Evolutionary conservation across 1,284 basidiomycete species (phyloP), one percentile per base, ranked within the genome.

Genomic region (Fomitopsis pinicola): DNA sequence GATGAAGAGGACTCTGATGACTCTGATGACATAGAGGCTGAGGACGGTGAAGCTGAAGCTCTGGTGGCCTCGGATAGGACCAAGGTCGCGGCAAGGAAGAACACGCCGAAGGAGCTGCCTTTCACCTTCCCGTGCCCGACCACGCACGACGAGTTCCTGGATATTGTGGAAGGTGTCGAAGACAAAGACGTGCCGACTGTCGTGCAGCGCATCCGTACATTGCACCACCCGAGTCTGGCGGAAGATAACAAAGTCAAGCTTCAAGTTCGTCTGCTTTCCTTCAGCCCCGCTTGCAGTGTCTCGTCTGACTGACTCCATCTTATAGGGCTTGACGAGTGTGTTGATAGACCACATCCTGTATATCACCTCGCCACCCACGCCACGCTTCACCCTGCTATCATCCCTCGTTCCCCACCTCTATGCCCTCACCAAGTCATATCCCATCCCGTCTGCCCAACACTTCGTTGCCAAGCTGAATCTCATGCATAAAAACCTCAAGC

Each of bases 271-370:
- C 3, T 17, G 55, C 54, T 53, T 42, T 58, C 46, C 55, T 56
- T 46, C 14, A 22, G 14, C 8, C 30, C 8, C 35, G n/a, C 28
- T 55, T 45, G 28, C 5, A 14, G 12, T 22, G 14, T 50, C 2
- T 22, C 26, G 28, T 28, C 42, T 40, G 44, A 46, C 35, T 22
- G 38, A 44, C 54, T 59, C 61, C 5, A 12, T 56, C 55, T 45
- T 28, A 61, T 30, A 95, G 91, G 79, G 81, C 5, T 80, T 99
- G 65, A 82, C 88, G 17, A 84, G 83, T 22, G 87, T 98, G 12
- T 84, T 99, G n/a, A 82, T 99, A 63, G 97, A 99, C 72, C 94
- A 98, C 71, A 82, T 93, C 55, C 82, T 99, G 22, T 86, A 94
- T 73, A 78, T 92, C 56, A 82, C 92, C 12, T 83, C 88, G 0